Base-by-base conservation (phyloP, 2,329 filamentous ascomycete genomes). In the Biscogniauxia sp. region DNA sequence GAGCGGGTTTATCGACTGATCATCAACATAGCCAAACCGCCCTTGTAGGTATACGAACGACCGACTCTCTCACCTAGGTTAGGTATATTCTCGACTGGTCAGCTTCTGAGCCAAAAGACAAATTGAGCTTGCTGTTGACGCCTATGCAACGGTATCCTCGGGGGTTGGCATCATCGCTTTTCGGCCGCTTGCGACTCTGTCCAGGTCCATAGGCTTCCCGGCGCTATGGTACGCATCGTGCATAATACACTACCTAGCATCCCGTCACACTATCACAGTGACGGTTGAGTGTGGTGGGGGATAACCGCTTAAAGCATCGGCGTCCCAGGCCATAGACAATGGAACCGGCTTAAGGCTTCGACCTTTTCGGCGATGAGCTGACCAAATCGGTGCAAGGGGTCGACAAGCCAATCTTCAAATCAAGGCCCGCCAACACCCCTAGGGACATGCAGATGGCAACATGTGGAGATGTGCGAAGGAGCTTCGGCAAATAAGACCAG, bases 211-310 rank as follows among this genome's bases (percentile, higher is more conserved):
- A 37, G 26, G 32, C 51, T 56, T 62, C 60, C 63, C 63, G 55
- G 58, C 45, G 61, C 54, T 45, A 45, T 55, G 66, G 64, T 53
- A 65, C 62, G 54, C 57, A 56, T 62, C 51, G 56, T 57, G 55
- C 58, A 59, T 56, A 26, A 57, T 55, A 56, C 20, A 32, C 11
- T 8, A n/a, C n/a, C n/a, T n/a, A 32, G 28, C 55, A 20, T 17
- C n/a, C 58, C 50, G 53, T 68, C 65, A 69, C 66, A 61, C 59
- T 57, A 62, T 67, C 66, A 70, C 65, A 65, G 56, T 64, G 56
- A 57, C 56, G 49, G 61, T 64, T 53, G 54, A 57, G 54, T 54
- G 57, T 62, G 59, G 57, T 63, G 63, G 61, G 59, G 55, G 61
- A 62, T 60, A 17, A 17, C 50, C 37, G n/a, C 13, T 17, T 45